Evolutionary conservation across 768 basidiomycete genomes (phyloP), one percentile per base, ranked within the genome.

Genomic region (Rhizopogon sp.): DNA sequence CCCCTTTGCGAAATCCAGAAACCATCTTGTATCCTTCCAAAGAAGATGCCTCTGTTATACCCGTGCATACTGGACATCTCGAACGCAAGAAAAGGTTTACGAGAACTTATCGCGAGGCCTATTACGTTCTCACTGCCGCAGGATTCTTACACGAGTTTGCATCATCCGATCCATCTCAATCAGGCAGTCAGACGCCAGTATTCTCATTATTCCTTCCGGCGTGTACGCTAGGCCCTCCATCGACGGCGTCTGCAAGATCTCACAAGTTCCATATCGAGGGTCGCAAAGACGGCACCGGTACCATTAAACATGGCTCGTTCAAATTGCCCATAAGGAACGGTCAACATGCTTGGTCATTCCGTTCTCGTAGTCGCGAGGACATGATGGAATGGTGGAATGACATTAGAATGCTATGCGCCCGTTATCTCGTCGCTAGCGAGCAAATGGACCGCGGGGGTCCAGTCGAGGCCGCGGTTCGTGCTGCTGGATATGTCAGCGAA

Each of bases 311-410:
- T 0, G 84, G 85, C n/a, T 76, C 78, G 65, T 84, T 62, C 64
- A 79, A 57, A 64, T 64, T 49, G 58, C 71, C 25, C 58, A 81
- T 60, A 53, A 55, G 56, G 33, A 66, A 60, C 25, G 67, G 77
- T 22, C 74, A 82, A 52, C 79, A 83, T 62, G 91, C 91, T 29
- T 98, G 90, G 85, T 90, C 85, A 47, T 98, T 99, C 79, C 81
- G 93, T 37, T 82, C 90, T 44, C 75, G 96, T 56, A 88, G 85
- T 56, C 83, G 89, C 60, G 96, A 98, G 59, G 96, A 98, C 62
- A 93, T 98, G 93, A 93, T 98, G 93, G 97, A 99, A 74, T 97
- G 97, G 92, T 99, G 97, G 97, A 98, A 98, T 66, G 97, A 98
- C 66, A 78, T 95, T 40, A 73, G 91, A 57, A 94, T 95, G 92